Evolutionary conservation across 2,329 filamentous ascomycete species (phyloP).

Genomic region (Neonectria coccinea): DNA sequence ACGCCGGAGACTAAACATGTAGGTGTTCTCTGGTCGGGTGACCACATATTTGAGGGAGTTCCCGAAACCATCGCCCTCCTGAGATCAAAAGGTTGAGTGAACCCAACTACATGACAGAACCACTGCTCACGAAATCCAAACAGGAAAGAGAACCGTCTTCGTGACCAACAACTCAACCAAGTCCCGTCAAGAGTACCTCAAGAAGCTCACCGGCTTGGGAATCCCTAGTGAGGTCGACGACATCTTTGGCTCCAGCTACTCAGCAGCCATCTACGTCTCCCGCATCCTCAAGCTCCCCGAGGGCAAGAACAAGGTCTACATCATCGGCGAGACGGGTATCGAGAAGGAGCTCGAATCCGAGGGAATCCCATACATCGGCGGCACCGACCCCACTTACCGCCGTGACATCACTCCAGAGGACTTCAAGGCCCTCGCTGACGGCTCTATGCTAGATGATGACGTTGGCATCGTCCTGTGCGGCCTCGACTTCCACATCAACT

Average conservation of each 20-base stretch:
- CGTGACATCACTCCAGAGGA: conserved; percentile 85
- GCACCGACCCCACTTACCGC: conserved; percentile 82
- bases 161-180: conserved; percentile 99
- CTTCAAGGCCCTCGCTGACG: conserved; percentile 81
- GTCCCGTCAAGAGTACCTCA: conserved; percentile 89
- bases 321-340: conserved; percentile 90
- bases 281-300: conserved; percentile 85
- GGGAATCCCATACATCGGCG: conserved; percentile 83
- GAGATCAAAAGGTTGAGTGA: conserved; percentile 75
- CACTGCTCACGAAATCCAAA: not conserved
- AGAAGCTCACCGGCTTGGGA: conserved; percentile 85
- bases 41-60: conserved; percentile 86
- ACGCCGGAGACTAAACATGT: conserved; percentile 20
- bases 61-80: conserved; percentile 88
- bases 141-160: conserved; percentile 92
- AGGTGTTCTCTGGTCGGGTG: conserved; percentile 98
- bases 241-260: conserved; percentile 96
- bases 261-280: conserved; percentile 93
- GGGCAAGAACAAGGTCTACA: conserved; percentile 92
- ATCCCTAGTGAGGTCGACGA: conserved; percentile 87
- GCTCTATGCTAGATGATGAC: conserved; percentile 82
- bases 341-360: conserved; percentile 89
- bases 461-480: conserved; percentile 92
- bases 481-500: conserved; percentile 94
- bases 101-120: not conserved